Percentiles rank a stretch among this genome's conserved stretches.
Conservation (phyloP, 352 stramenopile genomes). For the Elongisporangium undulatum region DNA sequence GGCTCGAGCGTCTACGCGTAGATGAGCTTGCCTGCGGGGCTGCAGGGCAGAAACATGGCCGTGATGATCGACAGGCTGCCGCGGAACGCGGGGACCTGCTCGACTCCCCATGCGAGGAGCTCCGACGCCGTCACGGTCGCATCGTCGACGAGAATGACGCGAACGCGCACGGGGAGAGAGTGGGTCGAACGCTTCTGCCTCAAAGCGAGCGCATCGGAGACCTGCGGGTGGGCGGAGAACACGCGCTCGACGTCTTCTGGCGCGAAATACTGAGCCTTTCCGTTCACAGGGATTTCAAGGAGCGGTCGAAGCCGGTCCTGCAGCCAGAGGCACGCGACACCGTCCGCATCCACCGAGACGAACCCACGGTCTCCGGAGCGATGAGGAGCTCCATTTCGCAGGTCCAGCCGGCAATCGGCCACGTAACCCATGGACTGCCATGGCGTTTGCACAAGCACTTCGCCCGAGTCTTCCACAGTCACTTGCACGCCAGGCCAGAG, state of each 20-base stretch:
- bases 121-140: constrained; percentile 17
- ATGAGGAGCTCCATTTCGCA: constrained; percentile 31
- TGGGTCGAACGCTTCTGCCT: constrained; percentile 18
- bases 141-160: constrained; percentile 27
- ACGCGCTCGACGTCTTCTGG: constrained; percentile 38
- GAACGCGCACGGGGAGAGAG: constrained; percentile 18
- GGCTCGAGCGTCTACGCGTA: constrained; percentile 41
- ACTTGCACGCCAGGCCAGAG: constrained; percentile 68
- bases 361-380: constrained; percentile 57
- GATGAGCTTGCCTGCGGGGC: constrained; percentile 80
- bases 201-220: constrained; percentile 53
- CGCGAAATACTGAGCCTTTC: constrained; percentile 13
- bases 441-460: constrained; percentile 74
- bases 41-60: constrained; percentile 68
- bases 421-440: constrained; percentile 83
- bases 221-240: constrained; percentile 26
- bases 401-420: constrained; percentile 34
- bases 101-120: constrained; percentile 29
- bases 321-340: constrained; percentile 53
- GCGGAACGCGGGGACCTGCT: constrained; percentile 28
- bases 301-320: constrained; percentile 51
- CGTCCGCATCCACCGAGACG: constrained; percentile 9
- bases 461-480: constrained; percentile 32
- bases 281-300: constrained; percentile 27
- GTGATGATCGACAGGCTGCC: constrained; percentile 43